Base-by-base conservation (phyloP, 2,329 filamentous ascomycete genomes). In the Pestalotiopsis fici region DNA sequence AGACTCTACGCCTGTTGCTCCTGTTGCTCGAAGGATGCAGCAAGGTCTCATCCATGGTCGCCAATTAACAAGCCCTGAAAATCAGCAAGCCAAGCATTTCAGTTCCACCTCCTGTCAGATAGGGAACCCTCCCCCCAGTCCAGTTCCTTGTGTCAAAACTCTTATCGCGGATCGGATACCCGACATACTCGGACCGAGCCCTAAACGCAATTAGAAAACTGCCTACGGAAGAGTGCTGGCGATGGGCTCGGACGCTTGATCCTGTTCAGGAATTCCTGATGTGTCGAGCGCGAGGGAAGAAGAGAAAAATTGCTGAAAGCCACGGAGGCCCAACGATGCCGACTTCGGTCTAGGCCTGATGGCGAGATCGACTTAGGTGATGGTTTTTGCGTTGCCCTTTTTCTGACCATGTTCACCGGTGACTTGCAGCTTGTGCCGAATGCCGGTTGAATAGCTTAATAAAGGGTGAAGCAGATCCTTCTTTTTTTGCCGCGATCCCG, bases 321-420 rank as follows among this genome's bases (percentile, higher is more conserved):
- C 60, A 57, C 15, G 59, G 47, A 59, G 23, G 18, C 31, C 37
- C 54, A n/a, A 59, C 60, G 65, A 67, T 67, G n/a, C 62, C 62
- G 66, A 65, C 66, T 65, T 65, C 61, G 61, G 61, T 60, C 66
- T 65, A 59, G 55, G 23, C 54, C 21, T 37, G 39, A 59, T 59
- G 27, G 35, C 25, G 59, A 23, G 43, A 62, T 59, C 15, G 13
- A 37, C 54, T 31, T 18, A 18, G 31, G 65, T 57, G 25, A 18
- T 31, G 37, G 7, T 62, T 54, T 50, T 39, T 35, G 50, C 23
- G 7, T n/a, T 37, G 37, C 28, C 37, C 27, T 11, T 39, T 31
- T 39, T 37, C 21, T 9, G 23, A 7, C 25, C 15, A 61, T 60
- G 65, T 39, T 27, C 50, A 12, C 28, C 62, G 50, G 21, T 50